phyloP scores from a whole-genome alignment of 176 grass and related monocot genomes.

The Avena atlantica region DNA sequence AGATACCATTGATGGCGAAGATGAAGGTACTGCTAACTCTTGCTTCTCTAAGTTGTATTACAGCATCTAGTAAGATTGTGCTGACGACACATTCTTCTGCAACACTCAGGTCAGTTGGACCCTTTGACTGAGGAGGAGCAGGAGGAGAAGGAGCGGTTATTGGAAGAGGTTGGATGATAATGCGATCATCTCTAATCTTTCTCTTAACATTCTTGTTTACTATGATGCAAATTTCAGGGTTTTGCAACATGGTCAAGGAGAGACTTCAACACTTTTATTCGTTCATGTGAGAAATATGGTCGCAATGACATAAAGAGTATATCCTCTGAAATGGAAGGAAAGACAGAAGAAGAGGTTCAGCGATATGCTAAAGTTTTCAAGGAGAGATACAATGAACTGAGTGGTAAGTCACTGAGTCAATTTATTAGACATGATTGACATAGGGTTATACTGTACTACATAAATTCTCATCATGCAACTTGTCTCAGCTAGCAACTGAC shows the following conservation, averaged over 20 bases:
- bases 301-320: slow-evolving; percentile 94
- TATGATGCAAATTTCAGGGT: slow-evolving; percentile 58
- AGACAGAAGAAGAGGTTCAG: slow-evolving; percentile 96
- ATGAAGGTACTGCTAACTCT: slow-evolving; percentile 69
- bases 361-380: slow-evolving; percentile 89
- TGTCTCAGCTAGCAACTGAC: not conserved
- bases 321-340: slow-evolving; percentile 92
- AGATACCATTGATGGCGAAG: slow-evolving; percentile 94
- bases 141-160: slow-evolving; percentile 85
- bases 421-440: slow-evolving; percentile 5
- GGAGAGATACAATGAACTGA: slow-evolving; percentile 93
- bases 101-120: slow-evolving; percentile 71
- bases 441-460: not conserved
- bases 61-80: slow-evolving; percentile 32
- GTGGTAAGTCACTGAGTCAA: slow-evolving; percentile 56
- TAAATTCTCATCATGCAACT: slow-evolving; percentile 12
- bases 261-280: slow-evolving; percentile 94
- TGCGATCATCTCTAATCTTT: not conserved
- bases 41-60: slow-evolving; percentile 26
- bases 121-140: slow-evolving; percentile 84
- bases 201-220: slow-evolving; percentile 28
- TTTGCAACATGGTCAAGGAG: slow-evolving; percentile 93
- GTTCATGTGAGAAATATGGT: slow-evolving; percentile 97
- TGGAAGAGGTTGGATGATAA: slow-evolving; percentile 69
- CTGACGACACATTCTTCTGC: slow-evolving; percentile 47